phyloP scores from a whole-genome alignment of 345 rosid genomes.

The Pistacia atlantica region DNA sequence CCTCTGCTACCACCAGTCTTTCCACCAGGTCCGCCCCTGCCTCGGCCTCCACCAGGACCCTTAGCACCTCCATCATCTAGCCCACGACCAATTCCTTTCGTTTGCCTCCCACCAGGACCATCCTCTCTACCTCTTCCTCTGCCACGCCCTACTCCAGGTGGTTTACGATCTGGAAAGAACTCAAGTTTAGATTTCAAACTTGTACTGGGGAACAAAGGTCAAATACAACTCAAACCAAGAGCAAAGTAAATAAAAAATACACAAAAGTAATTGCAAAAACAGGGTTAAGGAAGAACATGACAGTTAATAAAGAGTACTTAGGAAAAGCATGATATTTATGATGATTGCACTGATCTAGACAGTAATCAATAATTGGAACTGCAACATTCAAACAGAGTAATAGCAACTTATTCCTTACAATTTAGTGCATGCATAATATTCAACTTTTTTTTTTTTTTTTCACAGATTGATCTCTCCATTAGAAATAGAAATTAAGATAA shows the following conservation, averaged over 20 bases:
- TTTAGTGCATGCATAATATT: constrained; percentile 4
- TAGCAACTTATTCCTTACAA: background rate
- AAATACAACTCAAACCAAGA: background rate
- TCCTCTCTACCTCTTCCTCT: constrained; percentile 89
- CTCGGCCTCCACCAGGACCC: constrained; percentile 70
- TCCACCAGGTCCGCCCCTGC: constrained; percentile 67
- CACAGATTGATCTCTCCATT: background rate
- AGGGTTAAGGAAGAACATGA: background rate
- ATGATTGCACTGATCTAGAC: background rate
- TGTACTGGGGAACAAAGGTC: background rate
- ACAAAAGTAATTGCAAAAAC: background rate
- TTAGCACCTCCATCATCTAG: constrained; percentile 67
- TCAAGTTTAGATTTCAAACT: constrained; percentile 11
- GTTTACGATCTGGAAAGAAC: constrained; percentile 59
- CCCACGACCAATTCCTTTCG: constrained; percentile 70
- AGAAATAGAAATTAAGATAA: background rate
- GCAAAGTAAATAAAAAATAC: background rate
- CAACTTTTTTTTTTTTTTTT: background rate
- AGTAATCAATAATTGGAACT: background rate
- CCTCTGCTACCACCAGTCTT: constrained; percentile 64
- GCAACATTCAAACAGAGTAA: background rate
- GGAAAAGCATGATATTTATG: background rate
- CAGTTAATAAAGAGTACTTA: background rate
- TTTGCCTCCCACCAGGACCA: constrained; percentile 60
- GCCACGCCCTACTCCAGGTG: constrained; percentile 83